Evolutionary conservation across 2,329 filamentous ascomycete species (phyloP), one percentile per base, ranked within the genome.

Genomic region (Diaporthe sp.): DNA sequence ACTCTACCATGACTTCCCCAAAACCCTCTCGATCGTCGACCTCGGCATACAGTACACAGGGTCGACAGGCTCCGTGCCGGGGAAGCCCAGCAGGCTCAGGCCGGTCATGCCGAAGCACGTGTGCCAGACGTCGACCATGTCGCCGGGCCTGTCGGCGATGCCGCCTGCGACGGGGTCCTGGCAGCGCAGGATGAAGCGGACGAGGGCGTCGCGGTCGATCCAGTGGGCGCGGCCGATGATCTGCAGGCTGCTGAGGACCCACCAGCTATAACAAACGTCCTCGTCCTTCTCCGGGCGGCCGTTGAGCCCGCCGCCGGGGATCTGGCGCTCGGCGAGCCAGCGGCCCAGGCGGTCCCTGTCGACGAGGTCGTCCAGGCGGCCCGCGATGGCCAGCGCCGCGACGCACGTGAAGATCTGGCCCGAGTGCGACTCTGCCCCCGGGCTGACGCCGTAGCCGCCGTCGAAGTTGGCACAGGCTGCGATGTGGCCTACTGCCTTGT

Each of bases 221-320:
- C 97, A 99, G 82, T 98, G 94, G 70, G 95, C 89, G 72, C 93
- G 92, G 71, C 90, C 92, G 78, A 99, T 94, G 89, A 98, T 98
- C 59, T 94, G 93, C 78, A 99, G 86, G 82, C 96, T 98, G 81
- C 94, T 96, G 80, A 96, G 86, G 58, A 98, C 97, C 97, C 97
- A 99, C 97, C 97, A 99, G 82, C 95, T 98, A 85, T 99, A 99
- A 85, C 97, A 99, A 19, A 98, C 96, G 82, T 99, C 97, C 82
- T 98, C 96, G 76, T 94, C 86, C 86, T 99, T 99, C 85, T 98
- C 97, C 0, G 97, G 97, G 65, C 97, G 90, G 3, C 97, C 97
- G 81, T 99, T 99, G 68, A 99, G 86, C 0, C 97, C 97, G 39
- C 97, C 97, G 63, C 92, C 93, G 13, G 94, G 90, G 37, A 97